Conservation (phyloP, 1,284 basidiomycete species). For the Cryptococcus sp. region DNA sequence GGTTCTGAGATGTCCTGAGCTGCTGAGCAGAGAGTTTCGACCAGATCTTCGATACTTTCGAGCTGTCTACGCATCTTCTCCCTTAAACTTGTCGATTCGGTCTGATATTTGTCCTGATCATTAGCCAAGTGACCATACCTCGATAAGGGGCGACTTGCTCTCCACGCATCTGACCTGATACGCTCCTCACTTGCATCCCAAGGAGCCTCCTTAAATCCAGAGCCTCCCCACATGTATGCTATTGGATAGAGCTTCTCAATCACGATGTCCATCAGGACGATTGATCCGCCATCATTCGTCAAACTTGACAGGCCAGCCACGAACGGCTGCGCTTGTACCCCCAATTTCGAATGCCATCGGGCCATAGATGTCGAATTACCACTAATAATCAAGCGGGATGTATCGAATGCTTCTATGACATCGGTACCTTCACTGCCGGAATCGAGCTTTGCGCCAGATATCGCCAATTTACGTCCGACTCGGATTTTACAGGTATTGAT, state of each 20-base stretch:
- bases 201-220: constrained; percentile 56
- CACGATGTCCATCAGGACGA: constrained; percentile 71
- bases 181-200: constrained; percentile 68
- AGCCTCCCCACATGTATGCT: constrained; percentile 53
- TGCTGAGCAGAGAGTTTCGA: constrained; percentile 10
- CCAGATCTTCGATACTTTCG: constrained; percentile 30
- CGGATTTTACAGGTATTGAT: constrained; percentile 61
- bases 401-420: constrained; percentile 71
- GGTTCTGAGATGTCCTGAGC: constrained; percentile 21
- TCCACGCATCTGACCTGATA: constrained; percentile 60
- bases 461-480: constrained; percentile 75
- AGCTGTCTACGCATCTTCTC: constrained; percentile 30
- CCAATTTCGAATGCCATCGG: constrained; percentile 81
- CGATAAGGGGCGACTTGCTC: constrained; percentile 13
- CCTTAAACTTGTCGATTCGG: constrained; percentile 29
- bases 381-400: constrained; percentile 61
- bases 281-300: constrained; percentile 72
- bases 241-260: constrained; percentile 59
- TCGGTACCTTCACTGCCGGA: constrained; percentile 73
- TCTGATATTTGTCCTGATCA: constrained; percentile 33
- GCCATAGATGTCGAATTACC: constrained; percentile 84
- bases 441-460: constrained; percentile 73
- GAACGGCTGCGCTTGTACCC: constrained; percentile 59
- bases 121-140: neutral
- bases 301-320: constrained; percentile 74